Conservation (phyloP, 345 rosid genomes). For the Citrus medica region DNA sequence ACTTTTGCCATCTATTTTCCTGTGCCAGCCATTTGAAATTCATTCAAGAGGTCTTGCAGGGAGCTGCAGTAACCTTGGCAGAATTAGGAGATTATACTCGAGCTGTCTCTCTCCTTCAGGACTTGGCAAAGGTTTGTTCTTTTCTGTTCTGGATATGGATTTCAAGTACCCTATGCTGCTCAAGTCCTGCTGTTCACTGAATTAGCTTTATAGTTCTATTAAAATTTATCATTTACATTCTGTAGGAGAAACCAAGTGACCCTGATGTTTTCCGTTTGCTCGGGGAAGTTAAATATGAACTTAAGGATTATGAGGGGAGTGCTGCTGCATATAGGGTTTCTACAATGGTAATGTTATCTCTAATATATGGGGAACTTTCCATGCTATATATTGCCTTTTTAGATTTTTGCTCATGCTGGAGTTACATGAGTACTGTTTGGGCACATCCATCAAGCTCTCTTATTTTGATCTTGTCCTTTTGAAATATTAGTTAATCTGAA, state of each 20-base stretch:
- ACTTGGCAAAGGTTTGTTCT: constrained; percentile 69
- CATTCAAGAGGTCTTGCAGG: constrained; percentile 54
- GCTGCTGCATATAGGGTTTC: constrained; percentile 71
- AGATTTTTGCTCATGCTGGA: background rate
- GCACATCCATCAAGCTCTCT: background rate
- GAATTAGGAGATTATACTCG: constrained; percentile 77
- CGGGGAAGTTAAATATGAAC: constrained; percentile 88
- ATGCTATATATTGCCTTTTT: background rate
- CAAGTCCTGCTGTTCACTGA: constrained; percentile 10
- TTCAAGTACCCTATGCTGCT: constrained; percentile 5
- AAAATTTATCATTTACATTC: constrained; percentile 22
- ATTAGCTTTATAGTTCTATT: constrained; percentile 13
- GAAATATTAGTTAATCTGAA: background rate
- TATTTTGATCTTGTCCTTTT: background rate
- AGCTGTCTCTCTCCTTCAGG: constrained; percentile 68
- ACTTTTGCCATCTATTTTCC: constrained; percentile 9
- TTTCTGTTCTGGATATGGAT: constrained; percentile 9
- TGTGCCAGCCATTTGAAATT: constrained; percentile 13
- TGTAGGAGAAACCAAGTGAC: constrained; percentile 73
- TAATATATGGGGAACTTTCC: background rate
- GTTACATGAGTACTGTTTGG: background rate
- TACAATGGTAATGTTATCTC: constrained; percentile 41
- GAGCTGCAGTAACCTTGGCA: constrained; percentile 79
- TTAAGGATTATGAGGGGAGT: constrained; percentile 88
- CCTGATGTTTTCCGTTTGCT: constrained; percentile 86